Conservation (phyloP, 2,329 filamentous ascomycete species). For the Fusarium tjaetaba region DNA sequence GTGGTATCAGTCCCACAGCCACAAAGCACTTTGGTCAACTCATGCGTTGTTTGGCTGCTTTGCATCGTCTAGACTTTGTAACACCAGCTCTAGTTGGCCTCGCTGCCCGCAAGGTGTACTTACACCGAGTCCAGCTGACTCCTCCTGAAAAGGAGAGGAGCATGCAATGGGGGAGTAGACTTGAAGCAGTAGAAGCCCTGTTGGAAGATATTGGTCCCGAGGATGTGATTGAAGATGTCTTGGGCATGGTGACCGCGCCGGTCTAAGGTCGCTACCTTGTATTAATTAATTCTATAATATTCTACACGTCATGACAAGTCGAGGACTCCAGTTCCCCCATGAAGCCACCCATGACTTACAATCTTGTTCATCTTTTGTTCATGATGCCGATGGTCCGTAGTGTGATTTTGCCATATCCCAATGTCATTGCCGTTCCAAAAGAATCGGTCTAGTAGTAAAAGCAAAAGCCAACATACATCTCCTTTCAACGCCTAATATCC, state of each 20-base stretch:
- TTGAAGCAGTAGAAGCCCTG: slow-evolving; percentile 72
- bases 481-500: slow-evolving; percentile 40
- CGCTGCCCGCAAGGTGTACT: slow-evolving; percentile 86
- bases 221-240: slow-evolving; percentile 72
- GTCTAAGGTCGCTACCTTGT: slow-evolving; percentile 41
- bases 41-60: slow-evolving; percentile 76
- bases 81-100: slow-evolving; percentile 86
- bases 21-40: slow-evolving; percentile 81
- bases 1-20: slow-evolving; percentile 80
- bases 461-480: slow-evolving; percentile 34
- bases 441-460: slow-evolving; percentile 33
- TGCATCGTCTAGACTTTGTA: slow-evolving; percentile 83
- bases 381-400: slow-evolving; percentile 27
- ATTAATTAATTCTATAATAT: slow-evolving; percentile 46
- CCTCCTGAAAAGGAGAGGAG: slow-evolving; percentile 80
- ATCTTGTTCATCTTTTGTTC: slow-evolving; percentile 30
- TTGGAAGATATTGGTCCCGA: slow-evolving; percentile 71
- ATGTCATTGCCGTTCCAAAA: slow-evolving; percentile 36
- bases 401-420: slow-evolving; percentile 38
- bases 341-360: slow-evolving; percentile 27
- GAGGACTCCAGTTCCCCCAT: slow-evolving; percentile 32
- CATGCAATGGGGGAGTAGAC: slow-evolving; percentile 90
- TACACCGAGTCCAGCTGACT: slow-evolving; percentile 81
- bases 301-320: slow-evolving; percentile 37
- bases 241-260: slow-evolving; percentile 66